These are phyloP conservation scores for Apiosordaria backusii DNA, from an alignment of 495 filamentous ascomycete species.

Conservation along the genomic window DNA sequence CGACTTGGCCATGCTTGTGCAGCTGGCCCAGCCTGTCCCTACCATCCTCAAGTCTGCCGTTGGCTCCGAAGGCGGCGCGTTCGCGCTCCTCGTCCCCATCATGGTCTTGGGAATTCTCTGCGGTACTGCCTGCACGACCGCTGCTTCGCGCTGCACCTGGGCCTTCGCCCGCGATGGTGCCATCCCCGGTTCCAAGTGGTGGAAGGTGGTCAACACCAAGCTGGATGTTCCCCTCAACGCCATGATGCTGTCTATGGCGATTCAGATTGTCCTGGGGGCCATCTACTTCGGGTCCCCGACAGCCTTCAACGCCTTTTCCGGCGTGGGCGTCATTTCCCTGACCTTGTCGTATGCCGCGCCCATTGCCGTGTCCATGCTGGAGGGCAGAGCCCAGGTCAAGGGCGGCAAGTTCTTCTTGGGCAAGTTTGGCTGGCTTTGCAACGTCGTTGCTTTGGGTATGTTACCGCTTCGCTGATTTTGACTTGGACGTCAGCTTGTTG, in stretches of 20 bases:
- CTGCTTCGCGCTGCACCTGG: constrained; percentile 57
- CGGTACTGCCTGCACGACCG: constrained; percentile 59
- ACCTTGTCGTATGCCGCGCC: constrained; percentile 57
- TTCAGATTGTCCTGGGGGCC: constrained; percentile 45
- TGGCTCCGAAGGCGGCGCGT: constrained; percentile 43
- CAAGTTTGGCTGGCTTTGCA: constrained; percentile 52
- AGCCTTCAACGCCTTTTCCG: constrained; percentile 59
- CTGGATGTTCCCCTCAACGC: constrained; percentile 50
- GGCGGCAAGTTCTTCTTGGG: constrained; percentile 55
- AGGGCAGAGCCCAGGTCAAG: constrained; percentile 49
- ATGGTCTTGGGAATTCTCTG: constrained; percentile 55
- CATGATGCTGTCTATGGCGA: constrained; percentile 48
- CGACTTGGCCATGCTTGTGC: constrained; percentile 41
- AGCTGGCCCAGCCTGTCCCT: constrained; percentile 44
- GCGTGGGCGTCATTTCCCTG: constrained; percentile 59
- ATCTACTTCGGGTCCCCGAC: constrained; percentile 53
- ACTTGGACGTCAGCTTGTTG: constrained; percentile 11
- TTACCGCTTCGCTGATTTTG: constrained; percentile 12
- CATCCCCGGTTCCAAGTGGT: constrained; percentile 54
- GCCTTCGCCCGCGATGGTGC: constrained; percentile 59
- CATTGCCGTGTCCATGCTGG: constrained; percentile 53
- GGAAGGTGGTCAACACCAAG: constrained; percentile 42
- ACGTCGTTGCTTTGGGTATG: constrained; percentile 54
- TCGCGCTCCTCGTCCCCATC: constrained; percentile 46
- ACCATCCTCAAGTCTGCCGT: constrained; percentile 45